Base-by-base conservation (phyloP, 345 rosid species). In the Jatropha curcas region DNA sequence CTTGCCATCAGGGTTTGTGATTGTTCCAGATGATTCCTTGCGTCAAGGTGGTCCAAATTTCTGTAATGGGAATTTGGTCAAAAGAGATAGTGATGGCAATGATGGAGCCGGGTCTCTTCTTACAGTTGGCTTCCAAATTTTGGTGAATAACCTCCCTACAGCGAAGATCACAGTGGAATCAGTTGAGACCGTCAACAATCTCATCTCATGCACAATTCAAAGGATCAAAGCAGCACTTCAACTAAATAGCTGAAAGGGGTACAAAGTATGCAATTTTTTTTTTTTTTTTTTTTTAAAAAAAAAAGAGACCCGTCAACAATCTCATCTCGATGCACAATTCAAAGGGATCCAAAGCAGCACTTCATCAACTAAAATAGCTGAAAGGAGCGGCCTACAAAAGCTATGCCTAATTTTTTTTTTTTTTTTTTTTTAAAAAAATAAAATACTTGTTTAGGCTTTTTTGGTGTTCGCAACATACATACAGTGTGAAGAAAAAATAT, bases 141-240 rank as follows among this genome's bases (percentile, higher is more conserved):
- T 92, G 78, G 98, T 89, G 82, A 92, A 91, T 77, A 94, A 84
- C 78, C 84, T 89, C 46, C 97, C 99, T 4, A 87, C 96, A 33
- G 94, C 96, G 17, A 90, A 89, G 82, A 90, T 95, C 2, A 92
- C 96, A 50, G 89, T 90, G 58, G 98, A 94, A 77, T 94, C 97
- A 3, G 91, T 94, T 48, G 97, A 89, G 82, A 92, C 97, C 0
- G 96, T 95, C 60, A 89, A 95, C 74, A 92, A 86, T 71, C 84
- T 92, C 39, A 89, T 95, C 66, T 92, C 96, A 0, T 89, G 94
- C 82, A 90, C 98, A 4, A 83, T 92, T 10, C 91, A 90, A 76
- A 92, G 88, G 82, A 95, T 95, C 89, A 87, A 78, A 77, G 79
- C 84, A 2, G 73, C 89, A 2, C 75, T 87, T 67, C 81, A 63